Conservation (phyloP, 441 rosid genomes). For the Euphorbia corollata region DNA sequence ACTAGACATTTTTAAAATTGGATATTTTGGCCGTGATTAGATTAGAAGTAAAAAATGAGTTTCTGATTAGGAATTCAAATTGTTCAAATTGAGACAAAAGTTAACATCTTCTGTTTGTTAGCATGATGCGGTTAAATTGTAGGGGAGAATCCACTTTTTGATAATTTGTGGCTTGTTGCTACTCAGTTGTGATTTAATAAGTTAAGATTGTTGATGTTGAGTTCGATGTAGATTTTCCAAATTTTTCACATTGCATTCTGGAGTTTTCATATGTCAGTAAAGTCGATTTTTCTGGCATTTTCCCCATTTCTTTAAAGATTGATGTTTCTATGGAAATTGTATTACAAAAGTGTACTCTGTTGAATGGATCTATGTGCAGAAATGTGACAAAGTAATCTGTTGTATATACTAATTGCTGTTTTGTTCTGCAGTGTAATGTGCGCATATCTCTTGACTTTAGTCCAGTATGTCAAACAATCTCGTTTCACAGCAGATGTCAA, state of each 20-base stretch:
- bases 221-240: not conserved
- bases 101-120: not conserved
- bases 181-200: not conserved
- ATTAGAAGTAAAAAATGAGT: not conserved
- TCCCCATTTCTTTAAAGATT: too few relatives aligned
- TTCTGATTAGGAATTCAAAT: not conserved
- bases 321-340: too few relatives aligned
- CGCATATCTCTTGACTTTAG: conserved; percentile 19
- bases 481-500: conserved; percentile 37
- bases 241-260: not conserved
- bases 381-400: not conserved
- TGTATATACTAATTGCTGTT: conserved; percentile 6
- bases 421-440: conserved; percentile 23
- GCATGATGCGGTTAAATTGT: not conserved
- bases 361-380: not conserved
- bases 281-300: too few relatives aligned
- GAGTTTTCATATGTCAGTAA: too few relatives aligned
- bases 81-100: not conserved
- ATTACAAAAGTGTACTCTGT: not conserved
- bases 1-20: not conserved
- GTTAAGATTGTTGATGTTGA: not conserved
- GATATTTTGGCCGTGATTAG: not conserved
- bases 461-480: conserved; percentile 48
- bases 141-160: not conserved
- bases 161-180: not conserved